These are phyloP conservation scores for Saccharum officinarum DNA, from an alignment of 176 grass and related monocot species.

Conservation along the genomic window DNA sequence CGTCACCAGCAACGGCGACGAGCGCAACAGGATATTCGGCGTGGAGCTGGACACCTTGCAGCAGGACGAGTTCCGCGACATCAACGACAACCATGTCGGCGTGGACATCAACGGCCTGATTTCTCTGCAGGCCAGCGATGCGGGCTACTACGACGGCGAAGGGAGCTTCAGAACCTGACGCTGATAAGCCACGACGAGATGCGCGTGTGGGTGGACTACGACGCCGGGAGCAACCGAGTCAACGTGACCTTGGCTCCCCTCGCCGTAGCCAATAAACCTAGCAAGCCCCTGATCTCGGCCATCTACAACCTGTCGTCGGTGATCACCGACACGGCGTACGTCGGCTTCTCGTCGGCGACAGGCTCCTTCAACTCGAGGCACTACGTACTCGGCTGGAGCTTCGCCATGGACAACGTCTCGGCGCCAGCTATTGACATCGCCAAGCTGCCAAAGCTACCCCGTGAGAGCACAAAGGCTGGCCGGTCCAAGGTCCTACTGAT, in stretches of 20 bases:
- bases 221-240: neutral
- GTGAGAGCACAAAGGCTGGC: neutral
- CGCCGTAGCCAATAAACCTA: neutral
- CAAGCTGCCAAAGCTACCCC: slow-evolving; percentile 35
- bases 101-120: slow-evolving; percentile 8
- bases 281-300: slow-evolving; percentile 6
- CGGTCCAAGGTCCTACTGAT: neutral
- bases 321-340: slow-evolving; percentile 18
- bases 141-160: neutral
- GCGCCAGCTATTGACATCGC: slow-evolving; percentile 46
- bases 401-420: slow-evolving; percentile 41
- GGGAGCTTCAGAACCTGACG: neutral
- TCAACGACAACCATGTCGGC: slow-evolving; percentile 3
- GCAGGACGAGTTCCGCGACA: slow-evolving; percentile 1
- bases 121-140: neutral
- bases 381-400: slow-evolving; percentile 65
- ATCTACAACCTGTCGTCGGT: slow-evolving; percentile 3
- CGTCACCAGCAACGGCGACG: slow-evolving; percentile 1
- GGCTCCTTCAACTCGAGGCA: slow-evolving; percentile 25
- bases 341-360: slow-evolving; percentile 31
- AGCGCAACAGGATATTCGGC: neutral
- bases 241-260: slow-evolving; percentile 22
- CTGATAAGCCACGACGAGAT: slow-evolving; percentile 11
- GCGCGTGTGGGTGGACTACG: slow-evolving; percentile 6
- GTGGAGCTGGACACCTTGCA: slow-evolving; percentile 12